These are phyloP conservation scores for Somion occarium DNA, from an alignment of 1,284 basidiomycete genomes.

Conservation along the genomic window DNA sequence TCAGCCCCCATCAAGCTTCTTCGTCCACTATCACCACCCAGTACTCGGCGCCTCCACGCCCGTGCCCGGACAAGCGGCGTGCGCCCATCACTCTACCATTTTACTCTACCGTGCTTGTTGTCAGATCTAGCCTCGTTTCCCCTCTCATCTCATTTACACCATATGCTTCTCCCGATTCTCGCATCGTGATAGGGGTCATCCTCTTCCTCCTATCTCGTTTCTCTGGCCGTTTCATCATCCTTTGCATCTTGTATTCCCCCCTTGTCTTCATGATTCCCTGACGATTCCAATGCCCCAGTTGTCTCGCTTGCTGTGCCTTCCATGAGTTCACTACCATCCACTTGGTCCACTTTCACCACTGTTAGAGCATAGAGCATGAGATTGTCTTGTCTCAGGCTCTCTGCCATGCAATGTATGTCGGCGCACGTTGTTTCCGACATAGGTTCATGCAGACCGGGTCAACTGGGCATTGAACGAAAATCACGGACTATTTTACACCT, in stretches of 20 bases:
- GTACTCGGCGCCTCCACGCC: too few relatives aligned
- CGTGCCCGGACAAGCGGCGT: too few relatives aligned
- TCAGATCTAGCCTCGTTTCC: background rate
- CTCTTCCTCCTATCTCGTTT: background rate
- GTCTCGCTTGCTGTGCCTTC: background rate
- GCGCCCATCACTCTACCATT: background rate
- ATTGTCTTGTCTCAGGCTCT: too few relatives aligned
- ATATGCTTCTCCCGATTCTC: background rate
- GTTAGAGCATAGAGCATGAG: too few relatives aligned
- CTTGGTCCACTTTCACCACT: too few relatives aligned
- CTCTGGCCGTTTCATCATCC: slow-evolving; percentile 4
- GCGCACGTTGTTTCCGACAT: background rate
- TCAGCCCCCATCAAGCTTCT: background rate
- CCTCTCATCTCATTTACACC: background rate
- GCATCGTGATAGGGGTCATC: background rate
- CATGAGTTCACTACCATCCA: background rate
- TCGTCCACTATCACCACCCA: background rate
- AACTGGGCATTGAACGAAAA: background rate
- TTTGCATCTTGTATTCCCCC: slow-evolving; percentile 2
- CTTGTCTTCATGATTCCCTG: slow-evolving; percentile 3
- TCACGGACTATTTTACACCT: background rate
- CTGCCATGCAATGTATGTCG: background rate
- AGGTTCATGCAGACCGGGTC: background rate
- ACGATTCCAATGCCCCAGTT: background rate
- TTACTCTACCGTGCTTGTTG: background rate